Percentiles rank a stretch among this genome's conserved stretches.
These are phyloP conservation scores for Pleurozium schreberi DNA, from an alignment of 225 moss, liverwort and hornwort species.

Conservation along the genomic window DNA sequence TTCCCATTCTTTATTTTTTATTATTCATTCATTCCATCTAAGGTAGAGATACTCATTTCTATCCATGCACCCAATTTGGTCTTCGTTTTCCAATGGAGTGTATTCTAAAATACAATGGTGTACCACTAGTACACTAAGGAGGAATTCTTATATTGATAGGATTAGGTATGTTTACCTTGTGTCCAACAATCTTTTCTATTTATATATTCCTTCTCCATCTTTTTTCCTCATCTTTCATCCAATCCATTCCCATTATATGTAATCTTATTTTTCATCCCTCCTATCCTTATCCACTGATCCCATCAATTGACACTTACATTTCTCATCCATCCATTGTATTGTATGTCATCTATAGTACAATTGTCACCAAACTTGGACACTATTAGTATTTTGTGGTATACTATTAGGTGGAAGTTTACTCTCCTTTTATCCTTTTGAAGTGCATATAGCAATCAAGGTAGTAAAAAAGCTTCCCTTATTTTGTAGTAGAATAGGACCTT, in stretches of 20 bases:
- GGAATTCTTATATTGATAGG: rapidly evolving
- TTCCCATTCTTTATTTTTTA: background rate
- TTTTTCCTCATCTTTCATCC: rapidly evolving
- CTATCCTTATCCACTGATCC: too few species aligned
- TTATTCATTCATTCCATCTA: background rate
- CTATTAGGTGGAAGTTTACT: too few species aligned
- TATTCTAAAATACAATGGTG: background rate
- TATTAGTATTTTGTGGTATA: background rate
- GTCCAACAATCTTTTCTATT: background rate
- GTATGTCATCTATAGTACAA: rapidly evolving
- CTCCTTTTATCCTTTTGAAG: rapidly evolving
- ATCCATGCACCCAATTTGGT: rapidly evolving
- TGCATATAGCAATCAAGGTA: rapidly evolving
- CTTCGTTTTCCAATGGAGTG: too few species aligned
- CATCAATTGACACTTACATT: rapidly evolving
- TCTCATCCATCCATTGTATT: background rate
- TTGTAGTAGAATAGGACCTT: background rate
- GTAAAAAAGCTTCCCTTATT: background rate
- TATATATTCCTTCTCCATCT: background rate
- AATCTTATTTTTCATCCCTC: too few species aligned
- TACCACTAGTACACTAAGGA: rapidly evolving
- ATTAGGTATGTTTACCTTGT: rapidly evolving
- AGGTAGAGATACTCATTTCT: too few species aligned
- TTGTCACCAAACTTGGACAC: background rate
- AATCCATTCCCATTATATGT: rapidly evolving